Evolutionary conservation across 352 stramenopile species (phyloP), one percentile per base, ranked within the genome.

Genomic region (Phytopythium chamaehyphon): DNA sequence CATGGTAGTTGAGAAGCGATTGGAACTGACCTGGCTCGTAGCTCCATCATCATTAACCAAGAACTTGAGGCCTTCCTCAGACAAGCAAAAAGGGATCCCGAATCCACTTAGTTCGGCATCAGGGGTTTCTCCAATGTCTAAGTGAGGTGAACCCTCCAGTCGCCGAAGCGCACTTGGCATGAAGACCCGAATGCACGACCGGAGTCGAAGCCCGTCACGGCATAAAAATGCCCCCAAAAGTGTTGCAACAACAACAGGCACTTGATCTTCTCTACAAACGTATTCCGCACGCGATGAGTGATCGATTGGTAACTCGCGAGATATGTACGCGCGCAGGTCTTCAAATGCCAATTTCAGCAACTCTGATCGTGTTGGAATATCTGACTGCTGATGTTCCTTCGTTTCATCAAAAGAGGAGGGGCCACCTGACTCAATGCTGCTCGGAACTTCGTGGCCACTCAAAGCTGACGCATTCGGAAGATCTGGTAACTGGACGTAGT

Each of bases 51-150:
- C 14, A 31, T 18, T 28, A 15, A 18, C 42, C 36, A 68, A 23
- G 18, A 31, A 61, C 21, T 46, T 36, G 0, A 69, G 31, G 3
- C 61, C 61, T 28, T 56, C 47, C 46, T 86, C 73, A 43, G 71
- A 66, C 43, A 72, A 64, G 19, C 64, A 76, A 39, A 84, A 86
- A 21, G 62, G 45, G 14, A 86, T 60, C 8, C 75, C 75, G 47
- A 83, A 86, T 9, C 75, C 75, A 51, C 71, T 73, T 14, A 84
- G 54, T 23, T 73, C 73, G 19, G 65, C 61, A 18, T 40, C 55
- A 22, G 47, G 47, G 49, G 33, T 45, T 12, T 60, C 40, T 8
- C 42, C 54, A 18, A 46, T 50, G 23, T 66, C 59, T 12, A 47
- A 55, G 44, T 73, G 35, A n/a, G n/a, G 31, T 21, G 35, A 33